Evolutionary conservation across 1,284 basidiomycete genomes (phyloP), one percentile per base, ranked within the genome.

Genomic region (Coriolopsis trogii): DNA sequence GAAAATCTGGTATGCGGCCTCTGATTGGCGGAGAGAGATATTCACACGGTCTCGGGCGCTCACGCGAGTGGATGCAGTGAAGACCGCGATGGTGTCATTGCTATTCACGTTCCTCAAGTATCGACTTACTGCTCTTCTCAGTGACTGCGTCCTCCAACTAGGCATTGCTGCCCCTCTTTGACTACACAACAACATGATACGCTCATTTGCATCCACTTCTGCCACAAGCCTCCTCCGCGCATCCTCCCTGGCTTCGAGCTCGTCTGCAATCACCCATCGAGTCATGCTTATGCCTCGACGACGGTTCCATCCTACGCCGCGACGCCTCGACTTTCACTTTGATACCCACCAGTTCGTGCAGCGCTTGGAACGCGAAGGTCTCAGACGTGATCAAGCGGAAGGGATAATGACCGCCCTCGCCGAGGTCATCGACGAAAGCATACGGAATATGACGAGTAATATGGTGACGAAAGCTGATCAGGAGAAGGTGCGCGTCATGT

Each of bases 391-490:
- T 18, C 95, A 97, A 71, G 93, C 94, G 1, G 93, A 96, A 68
- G 95, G 95, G 6, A 90, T 98, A 66, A 96, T 97, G 93, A 81
- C 85, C 42, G 93, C 94, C 15, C 89, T 98, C 79, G 91, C 93
- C 10, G 91, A 95, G 63, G 93, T 97, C 55, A 93, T 98, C 44
- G 93, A 96, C 69, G 95, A 98, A 77, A 93, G 91, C 65, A 88
- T 97, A 45, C 80, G 88, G 55, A 95, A 93, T 66, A 95, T 98
- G 91, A 92, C 92, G 37, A 87, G 84, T 58, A 93, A 93, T 62
- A 90, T 97, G 84, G 95, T 97, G 55, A 93, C 91, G 6, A 93
- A 93, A 68, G 85, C 91, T 1, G 93, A 96, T 62, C 93, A 96
- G 67, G 95, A 97, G 74, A 96, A 96, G 83, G 93, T 91, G 48